A percentile compares a stretch with the other conserved stretches of the same genome.
Conservation (phyloP, 306 rosid genomes). For the Acacia acuminata region DNA sequence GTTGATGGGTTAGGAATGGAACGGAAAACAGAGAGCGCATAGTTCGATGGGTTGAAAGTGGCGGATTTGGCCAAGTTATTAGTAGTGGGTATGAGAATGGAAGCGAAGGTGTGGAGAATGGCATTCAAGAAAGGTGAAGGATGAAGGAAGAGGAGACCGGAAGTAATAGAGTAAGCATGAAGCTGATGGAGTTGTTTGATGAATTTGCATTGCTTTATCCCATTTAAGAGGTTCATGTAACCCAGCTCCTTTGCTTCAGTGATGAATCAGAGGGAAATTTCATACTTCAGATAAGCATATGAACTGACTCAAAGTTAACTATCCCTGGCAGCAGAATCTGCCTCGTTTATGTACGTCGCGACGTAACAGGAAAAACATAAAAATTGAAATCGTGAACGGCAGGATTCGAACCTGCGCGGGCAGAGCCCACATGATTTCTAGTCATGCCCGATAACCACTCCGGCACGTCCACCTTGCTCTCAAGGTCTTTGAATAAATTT, state of each 20-base stretch:
- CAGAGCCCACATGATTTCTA: slow-evolving; percentile 80
- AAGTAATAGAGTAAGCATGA: slow-evolving; percentile 51
- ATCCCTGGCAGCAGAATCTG: background rate
- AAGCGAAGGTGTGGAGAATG: slow-evolving; percentile 48
- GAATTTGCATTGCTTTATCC: slow-evolving; percentile 51
- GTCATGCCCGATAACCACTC: slow-evolving; percentile 87
- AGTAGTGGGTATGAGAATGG: slow-evolving; percentile 21
- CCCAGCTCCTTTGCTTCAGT: background rate
- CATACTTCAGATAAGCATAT: background rate
- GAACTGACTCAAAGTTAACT: background rate
- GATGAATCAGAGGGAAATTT: background rate
- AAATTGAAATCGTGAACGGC: slow-evolving; percentile 45
- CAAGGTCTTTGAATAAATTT: background rate
- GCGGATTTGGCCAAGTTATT: background rate
- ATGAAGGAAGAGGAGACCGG: slow-evolving; percentile 36
- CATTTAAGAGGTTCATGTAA: slow-evolving; percentile 11
- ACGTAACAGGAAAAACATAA: background rate
- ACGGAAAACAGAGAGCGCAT: slow-evolving; percentile 53
- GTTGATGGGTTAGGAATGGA: slow-evolving; percentile 62
- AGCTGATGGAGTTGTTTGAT: slow-evolving; percentile 52
- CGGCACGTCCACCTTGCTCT: slow-evolving; percentile 44
- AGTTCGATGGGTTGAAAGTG: slow-evolving; percentile 28
- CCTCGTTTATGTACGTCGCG: background rate
- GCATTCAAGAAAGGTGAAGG: slow-evolving; percentile 22
- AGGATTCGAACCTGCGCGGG: slow-evolving; percentile 81